Base-by-base conservation (phyloP, 768 basidiomycete species). In the Leccinellum rugosiceps region DNA sequence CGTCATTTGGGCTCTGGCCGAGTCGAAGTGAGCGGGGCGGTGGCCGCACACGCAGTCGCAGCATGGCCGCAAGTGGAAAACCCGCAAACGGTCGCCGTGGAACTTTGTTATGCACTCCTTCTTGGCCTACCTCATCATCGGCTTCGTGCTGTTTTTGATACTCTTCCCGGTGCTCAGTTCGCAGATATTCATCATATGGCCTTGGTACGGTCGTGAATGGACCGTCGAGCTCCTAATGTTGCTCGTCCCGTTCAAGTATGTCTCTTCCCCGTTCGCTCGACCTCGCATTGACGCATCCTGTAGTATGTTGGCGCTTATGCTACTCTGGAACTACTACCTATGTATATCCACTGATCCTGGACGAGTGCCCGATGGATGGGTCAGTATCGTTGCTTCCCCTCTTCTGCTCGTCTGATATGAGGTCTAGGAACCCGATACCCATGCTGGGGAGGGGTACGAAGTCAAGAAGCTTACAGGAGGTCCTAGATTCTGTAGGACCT, bases 191-290 rank as follows among this genome's bases (percentile, higher is more conserved):
- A 79, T 98, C 58, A 85, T 97, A 69, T 84, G 84, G 92, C 94
- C 93, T 21, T 97, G 92, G 92, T 96, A 95, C 66, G 92, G 93
- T 41, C 73, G 80, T 35, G 86, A 74, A 50, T 60, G 91, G 60
- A 86, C 91, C 14, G 74, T 90, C 43, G 85, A 94, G 65, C 83
- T 96, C 46, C 58, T 96, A 38, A 75, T 72, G 21, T 79, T 95
- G n/a, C 79, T 97, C 21, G 61, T 84, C 3, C 96, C 96, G 9
- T 96, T 96, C 88, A 95, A 96, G 94, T 94, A 68, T 69, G 88
- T 34, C 30, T 11, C 35, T n/a, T 51, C 30, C 10, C 11, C 26
- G 46, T 28, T 38, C 9, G 13, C 21, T 50, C 50, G 56, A 54
- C 59, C 53, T 32, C 53, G 65, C 34, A 46, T 34, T 56, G 43